phyloP scores from a whole-genome alignment of 805 yeast genomes.

The Candida bentonensis region DNA sequence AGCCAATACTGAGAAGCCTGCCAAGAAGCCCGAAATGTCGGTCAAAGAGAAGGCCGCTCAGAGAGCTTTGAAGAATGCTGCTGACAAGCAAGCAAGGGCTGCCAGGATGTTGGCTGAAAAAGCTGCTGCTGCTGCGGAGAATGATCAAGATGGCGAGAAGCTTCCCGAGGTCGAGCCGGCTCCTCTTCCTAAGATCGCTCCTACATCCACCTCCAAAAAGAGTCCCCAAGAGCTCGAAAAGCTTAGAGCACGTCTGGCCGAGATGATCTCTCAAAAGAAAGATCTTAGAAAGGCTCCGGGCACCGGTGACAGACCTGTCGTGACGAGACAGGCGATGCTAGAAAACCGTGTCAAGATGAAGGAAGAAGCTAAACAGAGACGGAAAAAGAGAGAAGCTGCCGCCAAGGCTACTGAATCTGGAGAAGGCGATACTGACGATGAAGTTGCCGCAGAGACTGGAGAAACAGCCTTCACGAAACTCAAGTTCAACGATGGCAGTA shows the following conservation, averaged over 20 bases:
- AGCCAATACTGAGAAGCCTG: background rate
- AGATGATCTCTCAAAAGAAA: slow-evolving; percentile 52
- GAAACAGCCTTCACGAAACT: slow-evolving; percentile 67
- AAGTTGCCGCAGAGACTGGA: slow-evolving; percentile 19
- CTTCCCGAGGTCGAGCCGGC: slow-evolving; percentile 24
- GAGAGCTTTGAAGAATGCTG: slow-evolving; percentile 8
- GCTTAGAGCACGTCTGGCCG: slow-evolving; percentile 65
- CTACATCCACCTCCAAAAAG: no score
- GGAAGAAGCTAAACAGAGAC: slow-evolving; percentile 26
- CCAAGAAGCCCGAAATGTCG: background rate
- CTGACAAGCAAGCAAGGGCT: slow-evolving; percentile 11
- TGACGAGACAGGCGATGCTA: slow-evolving; percentile 68
- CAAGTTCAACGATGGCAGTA: slow-evolving; percentile 67
- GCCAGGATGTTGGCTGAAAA: slow-evolving; percentile 15
- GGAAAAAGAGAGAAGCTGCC: slow-evolving; percentile 21
- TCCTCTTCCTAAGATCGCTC: no score
- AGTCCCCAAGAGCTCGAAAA: slow-evolving; percentile 36
- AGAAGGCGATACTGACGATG: slow-evolving; percentile 22
- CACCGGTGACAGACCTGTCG: slow-evolving; percentile 60
- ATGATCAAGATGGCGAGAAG: slow-evolving; percentile 13
- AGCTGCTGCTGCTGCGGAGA: slow-evolving; percentile 11
- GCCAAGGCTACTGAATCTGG: slow-evolving; percentile 28
- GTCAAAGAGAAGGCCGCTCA: background rate
- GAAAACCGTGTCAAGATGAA: slow-evolving; percentile 44
- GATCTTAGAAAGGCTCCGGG: slow-evolving; percentile 91